Conservation (phyloP, 1,284 basidiomycete genomes). For the Anthracocystis panici-leucophaei region DNA sequence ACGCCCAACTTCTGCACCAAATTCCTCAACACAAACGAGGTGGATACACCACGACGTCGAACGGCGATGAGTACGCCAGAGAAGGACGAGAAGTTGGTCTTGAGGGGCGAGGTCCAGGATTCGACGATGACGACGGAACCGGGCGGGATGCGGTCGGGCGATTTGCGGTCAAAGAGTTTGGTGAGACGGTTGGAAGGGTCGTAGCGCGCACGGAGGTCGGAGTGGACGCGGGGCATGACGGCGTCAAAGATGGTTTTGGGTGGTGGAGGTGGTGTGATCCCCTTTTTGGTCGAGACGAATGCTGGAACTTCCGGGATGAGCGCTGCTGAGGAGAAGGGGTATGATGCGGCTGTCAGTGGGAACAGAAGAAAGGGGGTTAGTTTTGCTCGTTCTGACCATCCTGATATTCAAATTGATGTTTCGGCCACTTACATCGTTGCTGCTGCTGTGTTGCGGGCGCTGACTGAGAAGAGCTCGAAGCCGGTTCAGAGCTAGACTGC, state of each 20-base stretch:
- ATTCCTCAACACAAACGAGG: constrained; percentile 66
- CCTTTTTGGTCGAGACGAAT: constrained; percentile 41
- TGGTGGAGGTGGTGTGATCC: constrained; percentile 43
- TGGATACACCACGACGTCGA: constrained; percentile 60
- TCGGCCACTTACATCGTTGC: constrained; percentile 31
- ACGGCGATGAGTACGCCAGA: constrained; percentile 66
- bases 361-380: neutral
- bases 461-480: constrained; percentile 8
- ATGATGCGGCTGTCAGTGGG: constrained; percentile 23
- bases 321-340: constrained; percentile 58
- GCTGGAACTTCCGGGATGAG: constrained; percentile 36
- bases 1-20: constrained; percentile 68
- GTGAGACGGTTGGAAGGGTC: constrained; percentile 62
- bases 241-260: constrained; percentile 49
- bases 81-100: constrained; percentile 62
- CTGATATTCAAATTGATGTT: neutral
- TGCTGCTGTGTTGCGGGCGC: constrained; percentile 11
- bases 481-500: constrained; percentile 8
- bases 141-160: constrained; percentile 57
- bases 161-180: constrained; percentile 62
- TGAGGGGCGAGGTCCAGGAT: constrained; percentile 58
- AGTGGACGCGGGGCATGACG: constrained; percentile 60
- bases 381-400: neutral
- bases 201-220: constrained; percentile 55
- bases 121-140: constrained; percentile 68